Conservation (phyloP, 139 green algal species). For the Coelastrella sp. region DNA sequence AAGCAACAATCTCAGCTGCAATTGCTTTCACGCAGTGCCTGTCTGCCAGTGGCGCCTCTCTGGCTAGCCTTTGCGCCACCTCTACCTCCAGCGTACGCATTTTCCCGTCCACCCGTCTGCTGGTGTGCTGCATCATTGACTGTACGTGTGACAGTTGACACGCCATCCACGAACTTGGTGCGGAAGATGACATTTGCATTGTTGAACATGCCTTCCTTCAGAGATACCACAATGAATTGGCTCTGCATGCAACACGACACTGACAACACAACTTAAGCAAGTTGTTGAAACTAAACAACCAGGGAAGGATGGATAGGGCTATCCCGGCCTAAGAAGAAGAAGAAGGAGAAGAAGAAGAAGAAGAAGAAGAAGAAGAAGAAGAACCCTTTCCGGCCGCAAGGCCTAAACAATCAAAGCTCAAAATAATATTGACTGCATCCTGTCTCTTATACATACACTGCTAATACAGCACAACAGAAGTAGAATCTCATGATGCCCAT, state of each 20-base stretch:
- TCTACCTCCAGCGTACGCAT: not conserved
- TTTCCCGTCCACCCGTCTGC: not conserved
- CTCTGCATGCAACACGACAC: constrained; percentile 1
- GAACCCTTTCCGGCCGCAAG: too few species aligned
- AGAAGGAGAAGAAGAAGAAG: too few species aligned
- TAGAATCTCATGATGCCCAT: not conserved
- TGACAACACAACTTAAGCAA: too few species aligned
- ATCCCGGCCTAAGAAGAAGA: too few species aligned
- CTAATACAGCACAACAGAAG: not conserved
- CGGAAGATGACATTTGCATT: constrained; percentile 99
- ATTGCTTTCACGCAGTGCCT: constrained; percentile 38
- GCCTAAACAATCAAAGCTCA: too few species aligned
- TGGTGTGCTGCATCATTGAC: constrained; percentile 14
- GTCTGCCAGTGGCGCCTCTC: not conserved
- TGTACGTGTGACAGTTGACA: constrained; percentile 91
- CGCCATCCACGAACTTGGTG: constrained; percentile 98
- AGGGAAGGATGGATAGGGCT: too few species aligned
- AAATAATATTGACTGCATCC: too few species aligned
- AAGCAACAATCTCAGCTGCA: not conserved
- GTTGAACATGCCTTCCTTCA: constrained; percentile 99
- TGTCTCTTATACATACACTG: too few species aligned
- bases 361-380: too few species aligned
- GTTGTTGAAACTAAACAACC: too few species aligned
- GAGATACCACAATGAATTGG: constrained; percentile 82
- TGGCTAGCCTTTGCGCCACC: not conserved